These are phyloP conservation scores for Blastosporella zonata DNA, from an alignment of 1,284 basidiomycete species.

Conservation along the genomic window DNA sequence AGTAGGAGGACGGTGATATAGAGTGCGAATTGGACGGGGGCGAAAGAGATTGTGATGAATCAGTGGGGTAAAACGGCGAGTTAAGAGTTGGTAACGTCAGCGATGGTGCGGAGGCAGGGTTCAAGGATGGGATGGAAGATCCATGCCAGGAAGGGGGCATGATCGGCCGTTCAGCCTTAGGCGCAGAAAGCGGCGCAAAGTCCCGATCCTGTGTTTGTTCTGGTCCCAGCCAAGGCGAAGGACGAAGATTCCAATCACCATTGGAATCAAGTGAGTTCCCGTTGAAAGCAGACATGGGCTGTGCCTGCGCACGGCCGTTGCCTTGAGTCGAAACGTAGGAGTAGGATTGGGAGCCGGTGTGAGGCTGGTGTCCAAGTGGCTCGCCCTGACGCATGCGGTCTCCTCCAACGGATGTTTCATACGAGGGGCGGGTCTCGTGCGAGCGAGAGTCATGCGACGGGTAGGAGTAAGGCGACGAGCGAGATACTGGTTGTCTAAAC, in stretches of 20 bases:
- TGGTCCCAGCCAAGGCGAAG: conserved; percentile 16
- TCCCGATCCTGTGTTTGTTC: conserved; percentile 5
- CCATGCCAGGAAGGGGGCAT: conserved; percentile 11
- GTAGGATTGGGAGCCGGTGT: background rate
- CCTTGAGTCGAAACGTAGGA: conserved; percentile 18
- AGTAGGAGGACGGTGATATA: conserved; percentile 10
- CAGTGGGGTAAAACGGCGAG: conserved; percentile 19
- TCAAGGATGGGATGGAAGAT: conserved; percentile 8
- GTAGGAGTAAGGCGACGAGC: conserved; percentile 28
- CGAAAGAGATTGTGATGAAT: conserved; percentile 8
- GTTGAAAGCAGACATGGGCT: conserved; percentile 20
- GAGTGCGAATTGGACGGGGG: conserved; percentile 10
- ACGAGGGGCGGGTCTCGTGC: conserved; percentile 17
- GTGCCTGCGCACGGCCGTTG: conserved; percentile 20
- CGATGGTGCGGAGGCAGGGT: conserved; percentile 3
- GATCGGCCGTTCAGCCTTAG: conserved; percentile 8
- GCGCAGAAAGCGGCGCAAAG: conserved; percentile 5
- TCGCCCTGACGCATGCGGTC: conserved; percentile 8
- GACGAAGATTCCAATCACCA: conserved; percentile 12
- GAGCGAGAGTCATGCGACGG: conserved; percentile 28
- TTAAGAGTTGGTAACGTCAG: conserved; percentile 16
- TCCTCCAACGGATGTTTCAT: conserved; percentile 5
- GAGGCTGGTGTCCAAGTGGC: background rate
- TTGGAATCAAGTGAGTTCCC: conserved; percentile 10
- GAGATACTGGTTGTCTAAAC: conserved; percentile 24